A percentile compares a stretch with the other conserved stretches of the same genome.
These are phyloP conservation scores for Stentor coeruleus DNA, from an alignment of 73 alveolate genomes.

Conservation along the genomic window DNA sequence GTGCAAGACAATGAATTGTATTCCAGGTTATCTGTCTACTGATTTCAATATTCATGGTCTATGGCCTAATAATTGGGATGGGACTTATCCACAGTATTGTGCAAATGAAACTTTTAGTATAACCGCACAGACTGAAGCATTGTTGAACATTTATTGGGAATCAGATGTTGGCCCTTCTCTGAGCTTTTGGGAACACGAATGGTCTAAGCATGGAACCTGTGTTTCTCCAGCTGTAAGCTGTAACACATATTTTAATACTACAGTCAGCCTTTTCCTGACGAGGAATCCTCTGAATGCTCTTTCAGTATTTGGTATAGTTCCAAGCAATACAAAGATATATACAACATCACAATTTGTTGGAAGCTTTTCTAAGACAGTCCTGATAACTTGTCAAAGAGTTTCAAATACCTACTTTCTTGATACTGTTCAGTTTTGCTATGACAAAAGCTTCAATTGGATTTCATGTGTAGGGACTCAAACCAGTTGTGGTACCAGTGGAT, in stretches of 20 bases:
- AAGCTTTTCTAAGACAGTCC: neutral
- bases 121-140: neutral
- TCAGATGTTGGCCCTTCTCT: neutral
- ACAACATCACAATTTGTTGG: neutral
- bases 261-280: neutral
- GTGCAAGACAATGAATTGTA: neutral
- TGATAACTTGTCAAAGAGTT: neutral
- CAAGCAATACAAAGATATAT: neutral
- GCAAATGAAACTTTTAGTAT: neutral
- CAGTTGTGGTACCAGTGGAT: neutral
- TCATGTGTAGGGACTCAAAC: neutral
- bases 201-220: constrained; percentile 20
- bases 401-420: neutral
- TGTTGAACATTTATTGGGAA: neutral
- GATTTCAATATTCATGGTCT: constrained; percentile 16
- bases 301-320: neutral
- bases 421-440: constrained; percentile 10
- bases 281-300: neutral
- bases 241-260: neutral
- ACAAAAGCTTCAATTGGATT: neutral
- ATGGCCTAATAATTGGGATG: constrained; percentile 18
- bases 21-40: neutral
- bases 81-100: neutral
- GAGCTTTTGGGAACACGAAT: constrained; percentile 8
- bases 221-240: constrained; percentile 2